phyloP scores from a whole-genome alignment of 495 filamentous ascomycete genomes.

The Penicillium paradoxum region DNA sequence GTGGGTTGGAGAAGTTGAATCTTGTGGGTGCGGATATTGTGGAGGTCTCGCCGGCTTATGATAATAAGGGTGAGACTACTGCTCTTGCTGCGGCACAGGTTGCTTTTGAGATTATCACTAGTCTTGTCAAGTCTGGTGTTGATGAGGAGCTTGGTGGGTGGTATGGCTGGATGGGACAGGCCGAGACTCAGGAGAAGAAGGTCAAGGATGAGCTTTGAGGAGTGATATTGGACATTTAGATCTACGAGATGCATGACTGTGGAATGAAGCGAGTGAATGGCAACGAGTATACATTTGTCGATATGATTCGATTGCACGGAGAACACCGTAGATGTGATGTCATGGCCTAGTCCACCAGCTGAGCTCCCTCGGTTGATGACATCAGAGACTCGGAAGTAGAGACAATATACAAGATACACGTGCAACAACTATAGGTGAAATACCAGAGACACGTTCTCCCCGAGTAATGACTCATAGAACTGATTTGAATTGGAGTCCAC shows the following conservation, averaged over 20 bases:
- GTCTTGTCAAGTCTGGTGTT: conserved; percentile 67
- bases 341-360: not conserved
- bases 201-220: conserved; percentile 43
- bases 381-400: not conserved
- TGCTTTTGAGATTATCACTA: conserved; percentile 75
- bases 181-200: conserved; percentile 14
- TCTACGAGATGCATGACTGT: conserved; percentile 17
- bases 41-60: conserved; percentile 82
- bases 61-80: conserved; percentile 77
- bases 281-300: not conserved
- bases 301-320: too few species aligned
- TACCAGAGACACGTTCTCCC: not conserved
- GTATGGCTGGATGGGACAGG: conserved; percentile 36
- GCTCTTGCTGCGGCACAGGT: conserved; percentile 79
- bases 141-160: conserved; percentile 42
- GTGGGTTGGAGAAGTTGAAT: conserved; percentile 65
- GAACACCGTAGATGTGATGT: not conserved
- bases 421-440: not conserved
- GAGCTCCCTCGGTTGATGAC: not conserved
- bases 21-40: conserved; percentile 75
- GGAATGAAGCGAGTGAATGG: conserved; percentile 14
- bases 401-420: too few species aligned
- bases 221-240: conserved; percentile 12
- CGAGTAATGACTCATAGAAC: not conserved
- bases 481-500: conserved; percentile 10